A percentile compares a stretch with the other conserved stretches of the same genome.
Evolutionary conservation across 768 basidiomycete genomes (phyloP).

Genomic region (Gymnopilus dilepis): DNA sequence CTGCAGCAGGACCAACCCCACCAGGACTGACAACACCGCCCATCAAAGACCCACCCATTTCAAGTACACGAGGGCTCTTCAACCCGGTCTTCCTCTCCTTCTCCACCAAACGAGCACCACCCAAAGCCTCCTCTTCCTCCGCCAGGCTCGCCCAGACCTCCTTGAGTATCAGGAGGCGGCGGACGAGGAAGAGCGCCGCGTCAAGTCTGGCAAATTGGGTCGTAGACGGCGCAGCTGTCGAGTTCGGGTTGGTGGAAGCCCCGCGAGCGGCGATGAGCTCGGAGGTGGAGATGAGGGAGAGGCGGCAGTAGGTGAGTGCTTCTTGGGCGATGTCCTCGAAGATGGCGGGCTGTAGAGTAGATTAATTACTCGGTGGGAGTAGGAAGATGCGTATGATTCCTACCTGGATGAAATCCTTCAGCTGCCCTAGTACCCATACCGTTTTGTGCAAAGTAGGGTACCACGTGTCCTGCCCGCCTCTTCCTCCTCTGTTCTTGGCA

Average conservation of each 20-base stretch:
- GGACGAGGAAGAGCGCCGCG: slow-evolving; percentile 84
- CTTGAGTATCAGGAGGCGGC: slow-evolving; percentile 90
- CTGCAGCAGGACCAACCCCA: not conserved
- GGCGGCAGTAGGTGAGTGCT: slow-evolving; percentile 80
- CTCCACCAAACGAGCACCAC: slow-evolving; percentile 36
- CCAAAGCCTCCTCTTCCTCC: slow-evolving; percentile 63
- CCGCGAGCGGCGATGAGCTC: not conserved
- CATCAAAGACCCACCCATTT: slow-evolving; percentile 13
- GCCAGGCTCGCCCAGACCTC: slow-evolving; percentile 73
- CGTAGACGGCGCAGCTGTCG: slow-evolving; percentile 50
- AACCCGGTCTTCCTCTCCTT: slow-evolving; percentile 1
- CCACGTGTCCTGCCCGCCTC: slow-evolving; percentile 67
- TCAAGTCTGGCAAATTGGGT: slow-evolving; percentile 51
- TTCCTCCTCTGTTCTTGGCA: slow-evolving; percentile 23
- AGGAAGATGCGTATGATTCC: slow-evolving; percentile 23
- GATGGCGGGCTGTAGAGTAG: slow-evolving; percentile 72
- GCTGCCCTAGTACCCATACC: slow-evolving; percentile 88
- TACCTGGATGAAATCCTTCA: slow-evolving; percentile 93
- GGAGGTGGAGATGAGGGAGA: not conserved
- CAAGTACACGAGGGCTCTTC: slow-evolving; percentile 15
- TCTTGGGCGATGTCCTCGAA: slow-evolving; percentile 98
- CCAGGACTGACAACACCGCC: not conserved
- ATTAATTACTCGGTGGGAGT: slow-evolving; percentile 5
- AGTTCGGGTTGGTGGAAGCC: slow-evolving; percentile 34
- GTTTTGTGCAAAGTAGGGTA: slow-evolving; percentile 89